Evolutionary conservation across 495 filamentous ascomycete species (phyloP).

Genomic region (Immersiella caudata): DNA sequence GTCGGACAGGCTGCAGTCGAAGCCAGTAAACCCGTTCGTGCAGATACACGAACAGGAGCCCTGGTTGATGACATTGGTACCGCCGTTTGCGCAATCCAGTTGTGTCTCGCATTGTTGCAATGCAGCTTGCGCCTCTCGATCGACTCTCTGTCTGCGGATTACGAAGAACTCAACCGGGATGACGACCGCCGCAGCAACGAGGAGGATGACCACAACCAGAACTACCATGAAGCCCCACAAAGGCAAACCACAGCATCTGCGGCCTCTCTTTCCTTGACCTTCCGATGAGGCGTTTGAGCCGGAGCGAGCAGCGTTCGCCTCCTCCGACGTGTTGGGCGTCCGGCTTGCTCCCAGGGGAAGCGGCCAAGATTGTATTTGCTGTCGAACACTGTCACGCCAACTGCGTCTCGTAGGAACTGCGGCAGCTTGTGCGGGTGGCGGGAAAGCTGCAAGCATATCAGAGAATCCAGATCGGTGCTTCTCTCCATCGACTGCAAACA

Average conservation of each 20-base stretch:
- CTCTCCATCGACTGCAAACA: slow-evolving; percentile 41
- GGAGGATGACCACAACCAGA: slow-evolving; percentile 65
- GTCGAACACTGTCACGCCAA: slow-evolving; percentile 44
- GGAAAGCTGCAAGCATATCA: slow-evolving; percentile 90
- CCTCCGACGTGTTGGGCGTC: slow-evolving; percentile 36
- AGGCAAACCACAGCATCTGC: slow-evolving; percentile 75
- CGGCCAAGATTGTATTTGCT: slow-evolving; percentile 47
- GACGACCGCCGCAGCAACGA: slow-evolving; percentile 87
- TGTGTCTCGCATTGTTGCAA: slow-evolving; percentile 56
- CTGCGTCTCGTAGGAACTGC: slow-evolving; percentile 45
- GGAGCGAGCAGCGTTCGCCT: slow-evolving; percentile 23
- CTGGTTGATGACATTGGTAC: slow-evolving; percentile 67
- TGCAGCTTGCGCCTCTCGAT: slow-evolving; percentile 35
- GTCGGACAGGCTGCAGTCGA: slow-evolving; percentile 62
- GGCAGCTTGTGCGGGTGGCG: slow-evolving; percentile 66
- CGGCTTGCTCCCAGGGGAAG: slow-evolving; percentile 35
- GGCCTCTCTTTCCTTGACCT: slow-evolving; percentile 27
- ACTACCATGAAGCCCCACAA: slow-evolving; percentile 76
- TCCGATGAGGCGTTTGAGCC: slow-evolving; percentile 24
- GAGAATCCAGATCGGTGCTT: slow-evolving; percentile 68
- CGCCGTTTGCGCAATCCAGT: slow-evolving; percentile 75
- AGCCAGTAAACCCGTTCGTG: slow-evolving; percentile 81
- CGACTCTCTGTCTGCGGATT: slow-evolving; percentile 52
- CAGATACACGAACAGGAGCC: slow-evolving; percentile 83
- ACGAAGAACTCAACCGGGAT: slow-evolving; percentile 83